Percentiles rank a stretch among this genome's conserved stretches.
Evolutionary conservation across 1,284 basidiomycete species (phyloP).

Genomic region (Ganoderma resinaceum): DNA sequence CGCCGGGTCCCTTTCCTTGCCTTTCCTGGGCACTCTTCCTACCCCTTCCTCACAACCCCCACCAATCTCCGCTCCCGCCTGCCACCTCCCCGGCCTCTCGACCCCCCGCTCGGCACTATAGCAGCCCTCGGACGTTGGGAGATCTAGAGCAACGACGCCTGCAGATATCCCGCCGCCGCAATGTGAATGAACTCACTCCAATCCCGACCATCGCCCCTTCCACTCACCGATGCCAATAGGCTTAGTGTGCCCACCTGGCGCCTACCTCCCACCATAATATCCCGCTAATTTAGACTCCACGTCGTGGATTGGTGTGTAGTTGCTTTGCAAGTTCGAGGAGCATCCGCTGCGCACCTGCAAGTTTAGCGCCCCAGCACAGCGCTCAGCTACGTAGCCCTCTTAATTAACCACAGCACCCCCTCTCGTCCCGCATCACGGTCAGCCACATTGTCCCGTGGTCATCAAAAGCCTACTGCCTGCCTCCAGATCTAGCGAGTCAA

Average conservation of each 20-base stretch:
- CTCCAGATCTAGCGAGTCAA: background rate
- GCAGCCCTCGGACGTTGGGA: background rate
- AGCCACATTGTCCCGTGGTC: background rate
- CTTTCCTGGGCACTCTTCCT: constrained; percentile 11
- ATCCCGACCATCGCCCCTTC: background rate
- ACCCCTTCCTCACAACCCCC: background rate
- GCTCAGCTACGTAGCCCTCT: background rate
- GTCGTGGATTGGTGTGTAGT: background rate
- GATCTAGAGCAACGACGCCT: background rate
- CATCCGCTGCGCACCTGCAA: background rate
- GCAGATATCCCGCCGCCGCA: background rate
- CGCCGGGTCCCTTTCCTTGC: constrained; percentile 1
- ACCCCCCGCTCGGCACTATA: background rate
- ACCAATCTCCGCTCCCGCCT: background rate
- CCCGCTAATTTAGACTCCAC: background rate
- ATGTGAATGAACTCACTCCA: background rate
- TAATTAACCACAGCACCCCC: constrained; percentile 4
- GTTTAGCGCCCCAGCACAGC: background rate
- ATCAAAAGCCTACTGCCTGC: background rate
- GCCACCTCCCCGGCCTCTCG: background rate
- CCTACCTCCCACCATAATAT: background rate
- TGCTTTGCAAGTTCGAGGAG: background rate
- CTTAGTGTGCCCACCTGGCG: background rate
- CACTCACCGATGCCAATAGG: background rate
- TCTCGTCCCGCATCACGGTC: background rate